Evolutionary conservation across 1,139 yeast genomes (phyloP), one percentile per base, ranked within the genome.

Genomic region (Ashbya aceris): DNA sequence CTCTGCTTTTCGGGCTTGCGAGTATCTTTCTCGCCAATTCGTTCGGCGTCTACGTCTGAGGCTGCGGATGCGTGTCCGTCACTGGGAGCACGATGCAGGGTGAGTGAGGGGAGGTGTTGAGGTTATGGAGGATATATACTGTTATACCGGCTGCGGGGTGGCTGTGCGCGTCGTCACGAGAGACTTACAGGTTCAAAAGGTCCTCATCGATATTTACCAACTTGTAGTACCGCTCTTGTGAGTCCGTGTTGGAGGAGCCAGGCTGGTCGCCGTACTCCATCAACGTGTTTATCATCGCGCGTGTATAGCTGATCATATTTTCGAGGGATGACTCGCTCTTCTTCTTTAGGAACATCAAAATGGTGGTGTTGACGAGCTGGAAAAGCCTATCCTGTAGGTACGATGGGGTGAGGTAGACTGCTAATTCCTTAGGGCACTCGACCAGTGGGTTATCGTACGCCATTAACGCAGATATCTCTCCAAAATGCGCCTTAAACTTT

Each of bases 371-470:
- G 9, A 55, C 47, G 7, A 52, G 45, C 40, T 58, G 61, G 43
- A 58, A 59, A 30, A 60, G 44, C 14, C 62, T 43, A 30, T 59
- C 62, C 35, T 57, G 56, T 23, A 59, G 43, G 40, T 49, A 60
- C 17, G 58, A 58, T 7, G 49, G 46, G 1, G 58, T 47, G 11
- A 60, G 39, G 36, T 51, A 56, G 7, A 46, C 43, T 1, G 57
- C 41, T 14, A 58, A 33, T 30, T 57, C 62, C 6, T 50, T 54
- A 26, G 58, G 58, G 5, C 60, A 56, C 36, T 60, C 62, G 8
- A 44, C 45, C 2, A 50, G 33, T 1, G 79, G 79, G 43, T 75
- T 65, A 8, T 69, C 69, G 48, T 71, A 77, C 3, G 81, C 79
- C 42, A 78, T 53, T 17, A 78, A 54, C 4, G 76, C 64, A 23